phyloP scores from a whole-genome alignment of 1,139 yeast species.

The Arxiozyma heterogenica region DNA sequence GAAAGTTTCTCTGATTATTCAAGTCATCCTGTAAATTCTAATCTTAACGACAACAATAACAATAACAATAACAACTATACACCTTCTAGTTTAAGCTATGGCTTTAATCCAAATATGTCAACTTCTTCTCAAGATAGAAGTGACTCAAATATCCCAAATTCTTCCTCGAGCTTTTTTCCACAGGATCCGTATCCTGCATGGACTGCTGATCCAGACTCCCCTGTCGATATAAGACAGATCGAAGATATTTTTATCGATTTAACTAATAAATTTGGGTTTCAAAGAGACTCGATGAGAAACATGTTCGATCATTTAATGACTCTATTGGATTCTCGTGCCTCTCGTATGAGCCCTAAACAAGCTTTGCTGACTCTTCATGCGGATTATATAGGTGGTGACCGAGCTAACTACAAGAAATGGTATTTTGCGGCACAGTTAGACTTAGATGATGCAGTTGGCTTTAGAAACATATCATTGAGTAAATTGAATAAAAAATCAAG shows the following conservation, averaged over 20 bases:
- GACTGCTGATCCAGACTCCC: constrained; percentile 86
- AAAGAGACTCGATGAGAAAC: constrained; percentile 93
- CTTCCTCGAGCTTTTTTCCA: constrained; percentile 37
- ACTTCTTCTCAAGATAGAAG: constrained; percentile 24
- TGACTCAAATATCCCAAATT: constrained; percentile 58
- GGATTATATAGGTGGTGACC: constrained; percentile 92
- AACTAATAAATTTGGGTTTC: constrained; percentile 91
- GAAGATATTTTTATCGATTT: constrained; percentile 86
- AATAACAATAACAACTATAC: constrained; percentile 63
- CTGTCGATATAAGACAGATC: constrained; percentile 77
- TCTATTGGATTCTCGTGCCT: constrained; percentile 85
- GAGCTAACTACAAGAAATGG: constrained; percentile 91
- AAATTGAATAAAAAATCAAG: constrained; percentile 49
- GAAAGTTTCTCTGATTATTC: constrained; percentile 74
- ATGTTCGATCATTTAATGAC: constrained; percentile 95
- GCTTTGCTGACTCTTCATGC: constrained; percentile 90
- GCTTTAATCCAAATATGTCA: constrained; percentile 40
- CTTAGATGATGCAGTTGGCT: constrained; percentile 72
- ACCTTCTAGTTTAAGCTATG: constrained; percentile 79
- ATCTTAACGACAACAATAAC: constrained; percentile 53
- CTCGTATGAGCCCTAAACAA: constrained; percentile 94
- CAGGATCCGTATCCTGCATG: constrained; percentile 92
- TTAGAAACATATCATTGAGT: constrained; percentile 61
- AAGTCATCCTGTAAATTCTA: constrained; percentile 42
- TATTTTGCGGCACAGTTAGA: constrained; percentile 89